Conservation (phyloP, 148 eudicot genomes). For the Vaccinium myrtillus region DNA sequence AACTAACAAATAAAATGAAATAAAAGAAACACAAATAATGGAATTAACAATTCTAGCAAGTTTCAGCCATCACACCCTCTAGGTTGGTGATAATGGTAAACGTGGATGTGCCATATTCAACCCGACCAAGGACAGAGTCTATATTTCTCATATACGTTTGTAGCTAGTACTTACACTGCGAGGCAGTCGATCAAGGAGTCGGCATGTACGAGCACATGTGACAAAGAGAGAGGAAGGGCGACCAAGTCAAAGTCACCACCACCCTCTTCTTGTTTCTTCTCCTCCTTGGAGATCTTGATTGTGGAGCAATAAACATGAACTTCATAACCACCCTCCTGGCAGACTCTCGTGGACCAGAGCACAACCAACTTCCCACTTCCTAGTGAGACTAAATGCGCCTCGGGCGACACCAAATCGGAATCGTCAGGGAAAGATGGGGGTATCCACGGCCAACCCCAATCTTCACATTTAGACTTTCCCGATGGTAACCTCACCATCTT, state of each 20-base stretch:
- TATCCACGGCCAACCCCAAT: background rate
- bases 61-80: background rate
- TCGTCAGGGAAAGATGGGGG: background rate
- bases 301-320: background rate
- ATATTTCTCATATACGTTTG: background rate
- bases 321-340: background rate
- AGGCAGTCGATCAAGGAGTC: background rate
- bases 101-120: background rate
- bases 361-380: background rate
- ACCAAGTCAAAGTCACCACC: background rate
- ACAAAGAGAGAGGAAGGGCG: background rate
- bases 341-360: background rate
- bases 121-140: background rate
- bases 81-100: too few relatives aligned
- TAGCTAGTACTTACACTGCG: background rate
- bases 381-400: background rate
- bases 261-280: background rate
- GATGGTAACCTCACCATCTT: background rate
- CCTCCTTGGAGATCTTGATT: background rate
- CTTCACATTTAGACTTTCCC: background rate
- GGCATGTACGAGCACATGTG: background rate
- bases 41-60: background rate
- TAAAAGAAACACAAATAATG: background rate
- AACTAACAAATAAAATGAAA: too few relatives aligned
- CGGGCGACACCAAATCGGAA: background rate